Evolutionary conservation across 1,284 basidiomycete species (phyloP).

Genomic region (Puccinia brachypodii): DNA sequence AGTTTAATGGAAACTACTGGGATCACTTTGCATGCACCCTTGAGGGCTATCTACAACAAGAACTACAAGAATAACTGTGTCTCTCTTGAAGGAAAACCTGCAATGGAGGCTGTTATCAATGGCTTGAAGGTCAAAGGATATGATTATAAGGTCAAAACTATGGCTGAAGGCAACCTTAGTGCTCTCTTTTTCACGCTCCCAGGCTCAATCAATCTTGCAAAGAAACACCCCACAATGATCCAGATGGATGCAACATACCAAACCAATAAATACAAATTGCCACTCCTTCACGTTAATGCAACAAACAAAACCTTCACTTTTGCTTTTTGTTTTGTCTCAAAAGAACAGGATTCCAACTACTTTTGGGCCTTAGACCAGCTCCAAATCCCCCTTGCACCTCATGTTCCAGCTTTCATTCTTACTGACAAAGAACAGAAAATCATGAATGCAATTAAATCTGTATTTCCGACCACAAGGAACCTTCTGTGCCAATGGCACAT

Average conservation of each 20-base stretch:
- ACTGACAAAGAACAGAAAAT: constrained; percentile 20
- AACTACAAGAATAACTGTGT: background rate
- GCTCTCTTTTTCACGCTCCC: background rate
- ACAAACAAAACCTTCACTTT: background rate
- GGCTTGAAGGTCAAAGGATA: background rate
- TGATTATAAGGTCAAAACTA: background rate
- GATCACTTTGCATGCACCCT: background rate
- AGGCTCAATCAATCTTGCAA: background rate
- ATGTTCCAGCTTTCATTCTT: background rate
- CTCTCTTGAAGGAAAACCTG: background rate
- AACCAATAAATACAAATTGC: background rate
- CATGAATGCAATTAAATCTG: constrained; percentile 8
- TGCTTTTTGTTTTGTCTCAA: constrained; percentile 18
- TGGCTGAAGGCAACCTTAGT: background rate
- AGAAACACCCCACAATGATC: background rate
- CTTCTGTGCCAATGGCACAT: constrained; percentile 34
- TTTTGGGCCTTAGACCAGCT: constrained; percentile 3
- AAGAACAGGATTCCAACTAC: constrained; percentile 8
- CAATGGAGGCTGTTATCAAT: background rate
- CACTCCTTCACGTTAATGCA: background rate
- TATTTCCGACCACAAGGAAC: constrained; percentile 7
- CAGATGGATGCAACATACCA: constrained; percentile 1
- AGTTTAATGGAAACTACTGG: background rate
- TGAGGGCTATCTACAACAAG: background rate
- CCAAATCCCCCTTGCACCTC: background rate